Conservation (phyloP, 1,139 yeast species). For the Kodamaea fungicola region DNA sequence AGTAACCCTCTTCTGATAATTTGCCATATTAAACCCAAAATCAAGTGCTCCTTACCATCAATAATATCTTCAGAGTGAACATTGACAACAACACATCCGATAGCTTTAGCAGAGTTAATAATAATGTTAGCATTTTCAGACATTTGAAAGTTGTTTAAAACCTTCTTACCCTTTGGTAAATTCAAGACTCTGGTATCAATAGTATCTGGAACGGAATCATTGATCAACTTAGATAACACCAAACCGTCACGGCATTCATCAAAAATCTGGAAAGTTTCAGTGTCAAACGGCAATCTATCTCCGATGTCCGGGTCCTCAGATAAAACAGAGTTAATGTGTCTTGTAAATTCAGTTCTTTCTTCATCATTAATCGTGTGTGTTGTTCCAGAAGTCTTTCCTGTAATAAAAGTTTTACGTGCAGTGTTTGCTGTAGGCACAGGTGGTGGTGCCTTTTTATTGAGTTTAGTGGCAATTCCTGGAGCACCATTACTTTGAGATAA, state of each 20-base stretch:
- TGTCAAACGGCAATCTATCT: constrained; percentile 81
- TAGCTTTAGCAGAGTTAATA: constrained; percentile 96
- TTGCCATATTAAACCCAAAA: constrained; percentile 96
- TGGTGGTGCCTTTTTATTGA: constrained; percentile 20
- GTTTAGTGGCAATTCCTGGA: constrained; percentile 7
- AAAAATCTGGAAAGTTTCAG: constrained; percentile 90
- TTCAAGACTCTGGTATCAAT: constrained; percentile 97
- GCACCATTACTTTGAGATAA: constrained; percentile 10
- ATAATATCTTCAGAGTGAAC: constrained; percentile 97
- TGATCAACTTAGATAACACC: constrained; percentile 86
- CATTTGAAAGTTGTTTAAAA: constrained; percentile 92
- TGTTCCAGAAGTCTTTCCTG: constrained; percentile 81
- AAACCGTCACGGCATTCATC: constrained; percentile 97
- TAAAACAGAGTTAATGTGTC: constrained; percentile 89
- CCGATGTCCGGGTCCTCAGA: constrained; percentile 91
- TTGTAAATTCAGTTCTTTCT: constrained; percentile 91
- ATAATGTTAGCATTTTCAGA: constrained; percentile 96
- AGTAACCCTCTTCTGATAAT: constrained; percentile 93
- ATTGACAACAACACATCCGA: constrained; percentile 96
- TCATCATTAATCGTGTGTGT: constrained; percentile 97
- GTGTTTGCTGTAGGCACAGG: constrained; percentile 49
- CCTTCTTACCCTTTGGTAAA: constrained; percentile 69
- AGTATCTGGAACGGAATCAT: constrained; percentile 97
- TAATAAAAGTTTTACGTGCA: constrained; percentile 73
- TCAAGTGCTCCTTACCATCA: constrained; percentile 94